Evolutionary conservation across 208 protist genomes (phyloP).

Genomic region (Leishmania arabica): DNA sequence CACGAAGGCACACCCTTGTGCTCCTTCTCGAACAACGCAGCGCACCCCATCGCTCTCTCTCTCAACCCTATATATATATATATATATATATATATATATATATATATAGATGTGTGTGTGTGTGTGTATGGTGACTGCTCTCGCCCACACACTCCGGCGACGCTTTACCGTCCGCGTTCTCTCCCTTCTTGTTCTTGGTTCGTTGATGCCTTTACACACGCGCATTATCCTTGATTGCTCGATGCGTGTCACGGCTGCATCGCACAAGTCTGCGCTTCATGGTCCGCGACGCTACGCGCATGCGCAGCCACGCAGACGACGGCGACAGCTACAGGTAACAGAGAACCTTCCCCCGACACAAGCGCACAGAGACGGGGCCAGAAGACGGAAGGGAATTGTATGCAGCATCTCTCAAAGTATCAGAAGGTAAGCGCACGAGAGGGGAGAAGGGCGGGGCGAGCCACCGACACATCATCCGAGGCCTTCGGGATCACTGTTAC

Average conservation of each 20-base stretch:
- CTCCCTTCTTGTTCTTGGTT: not conserved
- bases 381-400: not conserved
- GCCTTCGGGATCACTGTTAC: not conserved
- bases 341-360: conserved; percentile 2
- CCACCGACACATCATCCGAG: too few relatives aligned
- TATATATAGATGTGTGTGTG: not conserved
- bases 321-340: not conserved
- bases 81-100: not conserved
- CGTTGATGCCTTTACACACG: not conserved
- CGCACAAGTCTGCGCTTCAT: not conserved
- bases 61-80: not conserved
- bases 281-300: not conserved
- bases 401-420: too few relatives aligned
- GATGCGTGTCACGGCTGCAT: not conserved
- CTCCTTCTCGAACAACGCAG: not conserved
- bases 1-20: not conserved
- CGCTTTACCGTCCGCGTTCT: not conserved
- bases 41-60: not conserved
- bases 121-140: not conserved
- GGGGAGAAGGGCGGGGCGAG: too few relatives aligned
- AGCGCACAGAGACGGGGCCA: conserved; percentile 14
- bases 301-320: not conserved
- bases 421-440: too few relatives aligned
- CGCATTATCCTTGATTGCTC: not conserved
- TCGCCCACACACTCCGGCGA: too few relatives aligned